Conservation (phyloP, 2,329 filamentous ascomycete species). For the Harringtonia aguacate region DNA sequence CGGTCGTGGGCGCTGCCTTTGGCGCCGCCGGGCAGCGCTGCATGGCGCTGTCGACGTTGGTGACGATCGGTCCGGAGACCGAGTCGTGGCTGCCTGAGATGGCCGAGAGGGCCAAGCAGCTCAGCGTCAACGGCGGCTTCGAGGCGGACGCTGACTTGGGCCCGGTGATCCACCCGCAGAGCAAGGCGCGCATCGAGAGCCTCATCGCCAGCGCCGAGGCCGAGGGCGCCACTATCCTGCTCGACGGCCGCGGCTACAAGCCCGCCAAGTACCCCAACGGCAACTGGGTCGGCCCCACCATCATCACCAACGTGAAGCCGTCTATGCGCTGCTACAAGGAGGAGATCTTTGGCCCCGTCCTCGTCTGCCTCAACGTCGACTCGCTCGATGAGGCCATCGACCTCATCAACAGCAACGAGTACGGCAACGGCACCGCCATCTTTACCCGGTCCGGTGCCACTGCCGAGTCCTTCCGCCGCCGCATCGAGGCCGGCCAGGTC, state of each 20-base stretch:
- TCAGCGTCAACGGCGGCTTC: conserved; percentile 72
- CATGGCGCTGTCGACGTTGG: conserved; percentile 76
- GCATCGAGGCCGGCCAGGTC: conserved; percentile 80
- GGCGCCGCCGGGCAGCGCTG: conserved; percentile 77
- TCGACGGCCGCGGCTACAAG: conserved; percentile 67
- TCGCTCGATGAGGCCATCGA: conserved; percentile 72
- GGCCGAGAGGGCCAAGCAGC: conserved; percentile 60
- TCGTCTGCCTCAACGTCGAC: conserved; percentile 69
- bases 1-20: conserved; percentile 73
- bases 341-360: conserved; percentile 78
- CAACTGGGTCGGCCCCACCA: conserved; percentile 76
- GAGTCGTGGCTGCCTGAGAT: conserved; percentile 74
- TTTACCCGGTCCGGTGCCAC: conserved; percentile 72
- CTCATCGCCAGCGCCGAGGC: conserved; percentile 67
- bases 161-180: conserved; percentile 70
- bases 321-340: conserved; percentile 78
- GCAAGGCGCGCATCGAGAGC: conserved; percentile 66
- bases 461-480: conserved; percentile 65
- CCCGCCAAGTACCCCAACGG: conserved; percentile 73
- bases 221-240: conserved; percentile 72
- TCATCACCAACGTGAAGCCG: conserved; percentile 70
- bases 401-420: conserved; percentile 76
- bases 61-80: conserved; percentile 68
- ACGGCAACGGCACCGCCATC: conserved; percentile 78
- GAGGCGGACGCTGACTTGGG: conserved; percentile 71